A percentile compares a stretch with the other conserved stretches of the same genome.
Evolutionary conservation across 2,329 filamentous ascomycete species (phyloP).

Genomic region (Drechslerella coelobrocha): DNA sequence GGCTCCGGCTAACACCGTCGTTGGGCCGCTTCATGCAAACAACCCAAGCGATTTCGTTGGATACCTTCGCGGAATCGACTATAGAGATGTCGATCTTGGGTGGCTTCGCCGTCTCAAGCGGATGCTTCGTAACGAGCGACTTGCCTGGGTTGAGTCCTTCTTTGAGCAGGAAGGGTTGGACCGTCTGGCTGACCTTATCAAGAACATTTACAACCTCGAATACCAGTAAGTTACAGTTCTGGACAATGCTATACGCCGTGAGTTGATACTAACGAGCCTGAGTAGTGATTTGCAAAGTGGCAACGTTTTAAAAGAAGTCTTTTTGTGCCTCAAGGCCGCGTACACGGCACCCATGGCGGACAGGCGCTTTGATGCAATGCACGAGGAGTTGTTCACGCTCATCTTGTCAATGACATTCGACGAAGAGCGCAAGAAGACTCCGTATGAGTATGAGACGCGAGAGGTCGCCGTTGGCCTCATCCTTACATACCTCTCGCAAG

Average conservation of each 20-base stretch:
- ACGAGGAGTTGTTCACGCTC: conserved; percentile 81
- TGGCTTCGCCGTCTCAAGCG: conserved; percentile 92
- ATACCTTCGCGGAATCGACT: conserved; percentile 27
- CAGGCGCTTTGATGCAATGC: conserved; percentile 79
- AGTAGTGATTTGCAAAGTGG: conserved; percentile 92
- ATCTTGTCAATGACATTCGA: conserved; percentile 90
- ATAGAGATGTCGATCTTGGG: conserved; percentile 77
- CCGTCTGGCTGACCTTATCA: conserved; percentile 72
- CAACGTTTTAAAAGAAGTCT: conserved; percentile 84
- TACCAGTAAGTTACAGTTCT: conserved; percentile 83
- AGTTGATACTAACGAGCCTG: conserved; percentile 52
- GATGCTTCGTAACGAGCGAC: conserved; percentile 89
- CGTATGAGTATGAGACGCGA: conserved; percentile 93
- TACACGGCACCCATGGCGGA: conserved; percentile 89
- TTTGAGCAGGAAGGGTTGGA: conserved; percentile 89
- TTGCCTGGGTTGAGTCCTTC: conserved; percentile 93
- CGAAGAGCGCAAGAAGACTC: conserved; percentile 89
- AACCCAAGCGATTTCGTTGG: conserved; percentile 26
- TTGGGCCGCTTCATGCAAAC: conserved; percentile 36
- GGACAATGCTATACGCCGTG: conserved; percentile 45
- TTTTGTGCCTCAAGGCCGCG: conserved; percentile 91
- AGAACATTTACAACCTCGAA: conserved; percentile 75
- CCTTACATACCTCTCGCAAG: conserved; percentile 72
- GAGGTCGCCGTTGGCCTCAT: conserved; percentile 87
- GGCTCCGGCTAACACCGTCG: not conserved